Evolutionary conservation across 805 yeast genomes (phyloP).

Genomic region (Kodamaea sagamina): DNA sequence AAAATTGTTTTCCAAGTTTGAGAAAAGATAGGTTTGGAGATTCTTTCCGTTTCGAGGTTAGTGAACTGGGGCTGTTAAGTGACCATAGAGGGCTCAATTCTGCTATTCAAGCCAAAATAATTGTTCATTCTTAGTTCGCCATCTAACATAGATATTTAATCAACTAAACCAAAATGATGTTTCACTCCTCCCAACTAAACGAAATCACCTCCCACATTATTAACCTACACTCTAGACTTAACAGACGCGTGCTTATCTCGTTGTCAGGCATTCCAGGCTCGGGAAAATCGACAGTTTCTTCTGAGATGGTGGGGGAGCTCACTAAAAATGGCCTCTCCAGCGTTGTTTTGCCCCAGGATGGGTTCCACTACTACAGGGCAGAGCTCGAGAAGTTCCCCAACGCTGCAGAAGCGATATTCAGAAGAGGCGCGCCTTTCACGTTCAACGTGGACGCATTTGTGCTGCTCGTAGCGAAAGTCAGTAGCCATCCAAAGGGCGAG

Average conservation of each 20-base stretch:
- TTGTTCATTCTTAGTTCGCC: no score
- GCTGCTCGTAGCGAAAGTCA: conserved; percentile 12
- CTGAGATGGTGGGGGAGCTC: conserved; percentile 38
- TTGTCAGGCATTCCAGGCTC: conserved; percentile 83
- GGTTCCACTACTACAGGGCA: conserved; percentile 37
- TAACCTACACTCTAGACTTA: conserved; percentile 14
- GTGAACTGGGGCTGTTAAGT: no score
- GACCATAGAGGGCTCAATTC: no score
- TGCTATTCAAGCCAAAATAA: no score
- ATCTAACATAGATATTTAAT: no score
- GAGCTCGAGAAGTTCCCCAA: conserved; percentile 47
- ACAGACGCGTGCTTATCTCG: conserved; percentile 51
- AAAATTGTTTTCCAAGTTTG: no score
- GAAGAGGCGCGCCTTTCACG: conserved; percentile 86
- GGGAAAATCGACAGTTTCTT: conserved; percentile 75
- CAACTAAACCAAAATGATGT: no score
- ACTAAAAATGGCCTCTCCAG: conserved; percentile 19
- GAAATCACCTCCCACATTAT: background rate
- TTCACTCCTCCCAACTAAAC: conserved; percentile 1
- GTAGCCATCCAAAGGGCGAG: conserved; percentile 4
- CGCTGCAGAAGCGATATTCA: conserved; percentile 54
- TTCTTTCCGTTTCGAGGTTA: no score
- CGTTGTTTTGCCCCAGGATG: conserved; percentile 41
- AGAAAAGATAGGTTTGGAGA: no score
- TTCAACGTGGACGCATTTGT: conserved; percentile 58